Evolutionary conservation across 805 yeast genomes (phyloP), one percentile per base, ranked within the genome.

Genomic region (Ogataea zsoltii): DNA sequence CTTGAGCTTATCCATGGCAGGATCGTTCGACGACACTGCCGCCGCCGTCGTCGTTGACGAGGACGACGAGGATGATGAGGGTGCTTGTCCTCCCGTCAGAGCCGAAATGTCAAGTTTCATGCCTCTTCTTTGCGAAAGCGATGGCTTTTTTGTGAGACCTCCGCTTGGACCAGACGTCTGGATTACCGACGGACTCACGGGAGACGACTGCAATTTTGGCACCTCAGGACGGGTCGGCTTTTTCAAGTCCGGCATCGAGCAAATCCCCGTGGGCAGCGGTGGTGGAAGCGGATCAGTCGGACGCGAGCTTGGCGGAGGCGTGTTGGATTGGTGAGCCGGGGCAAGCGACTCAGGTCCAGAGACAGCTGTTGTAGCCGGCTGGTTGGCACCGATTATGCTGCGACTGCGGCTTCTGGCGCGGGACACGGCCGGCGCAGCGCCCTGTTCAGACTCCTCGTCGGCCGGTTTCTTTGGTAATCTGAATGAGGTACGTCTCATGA

Each of bases 81-180:
- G 5, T 21, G 25, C 25, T 9, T 5, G 25, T 9, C 25, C 25
- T 5, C 46, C 53, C 15, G 47, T 14, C 16, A 50, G 15, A 7
- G 61, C 25, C 2, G 56, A 26, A 16, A 77, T 64, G 54, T 74
- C 71, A 39, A 78, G 55, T 45, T 76, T 77, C 77, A 78, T 68
- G 3, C 82, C 82, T 55, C 83, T 60, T 57, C 83, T 66, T 51
- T 77, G 79, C 3, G 82, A 75, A 26, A 78, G 63, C 1, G 82
- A 71, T 0, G 76, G 66, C 51, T 70, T 74, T 40, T 66, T 67
- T 26, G 63, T 40, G 4, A 64, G 50, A 11, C 46, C 19, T 54
- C 63, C 38, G 36, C 14, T 29, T 3, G 26, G 15, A 13, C 19
- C 10, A 16, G 41, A 30, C n/a, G 53, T 25, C 21, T 44, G 44